Conservation (phyloP, 1,284 basidiomycete genomes). For the Microbotryum saponariae region DNA sequence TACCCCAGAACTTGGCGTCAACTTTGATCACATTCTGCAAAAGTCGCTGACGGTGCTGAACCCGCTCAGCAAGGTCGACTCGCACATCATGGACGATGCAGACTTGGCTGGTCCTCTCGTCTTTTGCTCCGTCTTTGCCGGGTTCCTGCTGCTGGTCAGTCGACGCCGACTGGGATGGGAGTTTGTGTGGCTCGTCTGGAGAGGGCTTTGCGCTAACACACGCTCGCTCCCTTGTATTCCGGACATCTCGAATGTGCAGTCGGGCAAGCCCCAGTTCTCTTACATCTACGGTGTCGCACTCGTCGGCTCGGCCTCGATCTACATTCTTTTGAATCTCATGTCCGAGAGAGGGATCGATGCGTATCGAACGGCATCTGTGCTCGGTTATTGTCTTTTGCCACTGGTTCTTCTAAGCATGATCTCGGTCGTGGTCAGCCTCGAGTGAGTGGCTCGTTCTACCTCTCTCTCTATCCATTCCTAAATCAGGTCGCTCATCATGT, state of each 20-base stretch:
- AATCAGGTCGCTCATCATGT: neutral
- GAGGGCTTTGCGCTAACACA: too few species aligned
- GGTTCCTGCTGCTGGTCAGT: slow-evolving; percentile 79
- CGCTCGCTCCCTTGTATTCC: neutral
- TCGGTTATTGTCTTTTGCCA: slow-evolving; percentile 94
- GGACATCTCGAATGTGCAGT: slow-evolving; percentile 48
- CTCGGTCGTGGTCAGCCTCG: slow-evolving; percentile 76
- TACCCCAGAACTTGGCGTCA: slow-evolving; percentile 82
- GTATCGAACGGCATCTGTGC: slow-evolving; percentile 87
- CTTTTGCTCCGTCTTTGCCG: slow-evolving; percentile 89
- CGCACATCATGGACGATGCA: slow-evolving; percentile 98
- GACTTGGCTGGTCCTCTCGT: slow-evolving; percentile 94
- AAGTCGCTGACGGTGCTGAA: slow-evolving; percentile 95
- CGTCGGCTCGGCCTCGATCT: slow-evolving; percentile 87
- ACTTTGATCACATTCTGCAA: slow-evolving; percentile 87
- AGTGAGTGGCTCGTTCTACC: slow-evolving; percentile 54
- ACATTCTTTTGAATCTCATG: slow-evolving; percentile 95
- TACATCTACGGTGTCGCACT: slow-evolving; percentile 98
- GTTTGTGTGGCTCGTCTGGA: too few species aligned
- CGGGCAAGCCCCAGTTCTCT: slow-evolving; percentile 96
- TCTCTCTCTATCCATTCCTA: neutral
- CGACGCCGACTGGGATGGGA: neutral
- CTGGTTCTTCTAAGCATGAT: slow-evolving; percentile 92
- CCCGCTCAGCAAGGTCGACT: slow-evolving; percentile 76
- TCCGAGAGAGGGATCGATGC: slow-evolving; percentile 91